These are phyloP conservation scores for Termitomyces sp. DNA, from an alignment of 768 basidiomycete genomes.

Conservation along the genomic window DNA sequence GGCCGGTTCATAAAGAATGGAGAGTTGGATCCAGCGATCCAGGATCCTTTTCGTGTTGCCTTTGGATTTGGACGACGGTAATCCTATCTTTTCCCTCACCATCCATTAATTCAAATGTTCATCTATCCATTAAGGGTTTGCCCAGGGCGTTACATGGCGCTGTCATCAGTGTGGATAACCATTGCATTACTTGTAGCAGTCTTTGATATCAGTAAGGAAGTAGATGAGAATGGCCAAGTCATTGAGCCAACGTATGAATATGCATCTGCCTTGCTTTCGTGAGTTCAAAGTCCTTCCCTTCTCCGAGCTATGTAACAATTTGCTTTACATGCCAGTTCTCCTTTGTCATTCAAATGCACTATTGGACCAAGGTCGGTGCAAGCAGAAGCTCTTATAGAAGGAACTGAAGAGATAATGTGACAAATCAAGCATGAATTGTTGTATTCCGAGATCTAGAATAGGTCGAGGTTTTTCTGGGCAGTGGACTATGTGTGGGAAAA, in stretches of 20 bases:
- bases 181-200: constrained; percentile 25
- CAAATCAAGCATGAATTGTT: not conserved
- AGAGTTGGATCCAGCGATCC: not conserved
- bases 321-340: not conserved
- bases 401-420: not conserved
- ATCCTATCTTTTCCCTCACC: not conserved
- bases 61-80: not conserved
- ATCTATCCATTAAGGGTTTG: constrained; percentile 19
- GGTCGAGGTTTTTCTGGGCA: no score
- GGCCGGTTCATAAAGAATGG: not conserved
- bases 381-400: constrained; percentile 3
- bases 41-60: not conserved
- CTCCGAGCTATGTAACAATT: not conserved
- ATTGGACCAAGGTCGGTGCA: constrained; percentile 8
- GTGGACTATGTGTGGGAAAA: no score
- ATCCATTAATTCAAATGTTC: no score
- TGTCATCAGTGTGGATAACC: constrained; percentile 24
- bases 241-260: constrained; percentile 13
- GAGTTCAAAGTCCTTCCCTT: not conserved
- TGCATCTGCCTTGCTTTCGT: not conserved
- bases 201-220: constrained; percentile 21
- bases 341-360: constrained; percentile 7
- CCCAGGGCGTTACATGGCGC: constrained; percentile 30
- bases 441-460: no score
- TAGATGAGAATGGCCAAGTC: constrained; percentile 15